Conservation (phyloP, 1,284 basidiomycete genomes). For the Ustilago bromivora region DNA sequence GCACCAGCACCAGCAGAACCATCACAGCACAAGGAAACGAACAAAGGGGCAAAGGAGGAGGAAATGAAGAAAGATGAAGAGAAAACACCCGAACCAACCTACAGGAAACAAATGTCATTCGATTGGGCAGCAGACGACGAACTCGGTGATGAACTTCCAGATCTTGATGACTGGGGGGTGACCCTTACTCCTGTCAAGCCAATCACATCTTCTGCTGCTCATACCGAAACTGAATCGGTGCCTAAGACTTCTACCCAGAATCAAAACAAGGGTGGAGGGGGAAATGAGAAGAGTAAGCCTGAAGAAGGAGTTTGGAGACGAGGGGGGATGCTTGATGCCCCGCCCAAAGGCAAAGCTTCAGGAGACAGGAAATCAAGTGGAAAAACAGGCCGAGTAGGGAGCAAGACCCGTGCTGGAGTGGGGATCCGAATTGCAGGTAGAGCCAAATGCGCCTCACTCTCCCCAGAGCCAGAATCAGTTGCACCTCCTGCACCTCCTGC, state of each 20-base stretch:
- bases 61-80: neutral
- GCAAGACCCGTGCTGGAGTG: neutral
- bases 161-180: slow-evolving; percentile 58
- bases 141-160: slow-evolving; percentile 55
- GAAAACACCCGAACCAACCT: slow-evolving; percentile 14
- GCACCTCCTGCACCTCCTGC: slow-evolving; percentile 17
- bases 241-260: neutral
- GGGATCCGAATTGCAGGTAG: slow-evolving; percentile 49
- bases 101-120: slow-evolving; percentile 29
- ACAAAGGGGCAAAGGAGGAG: neutral
- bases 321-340: neutral
- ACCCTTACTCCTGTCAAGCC: slow-evolving; percentile 39
- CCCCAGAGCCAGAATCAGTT: slow-evolving; percentile 13
- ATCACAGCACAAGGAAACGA: too few species aligned
- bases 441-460: slow-evolving; percentile 23
- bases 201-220: neutral
- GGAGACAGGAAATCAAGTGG: neutral
- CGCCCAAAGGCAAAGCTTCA: neutral
- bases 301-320: slow-evolving; percentile 11
- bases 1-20: neutral
- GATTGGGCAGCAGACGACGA: slow-evolving; percentile 64
- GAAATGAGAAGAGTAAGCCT: neutral
- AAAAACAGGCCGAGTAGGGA: neutral
- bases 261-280: neutral
- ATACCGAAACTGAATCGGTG: neutral